Percentiles rank a stretch among this genome's conserved stretches.
Evolutionary conservation across 768 basidiomycete species (phyloP).

Genomic region (Boletellus ananiceps): DNA sequence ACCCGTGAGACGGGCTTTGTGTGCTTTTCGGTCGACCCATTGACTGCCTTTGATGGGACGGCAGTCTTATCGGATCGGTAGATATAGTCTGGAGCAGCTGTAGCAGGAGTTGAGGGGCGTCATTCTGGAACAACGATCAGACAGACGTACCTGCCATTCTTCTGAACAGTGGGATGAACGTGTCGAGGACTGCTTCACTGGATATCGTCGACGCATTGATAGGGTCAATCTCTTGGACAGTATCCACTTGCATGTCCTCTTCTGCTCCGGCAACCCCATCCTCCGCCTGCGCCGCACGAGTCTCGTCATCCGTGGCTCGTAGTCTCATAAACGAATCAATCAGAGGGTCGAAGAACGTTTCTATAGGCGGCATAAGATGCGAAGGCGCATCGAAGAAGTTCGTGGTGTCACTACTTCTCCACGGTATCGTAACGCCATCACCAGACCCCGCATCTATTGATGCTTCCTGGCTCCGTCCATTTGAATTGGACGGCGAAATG

Average conservation of each 20-base stretch:
- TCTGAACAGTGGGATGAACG: constrained; percentile 63
- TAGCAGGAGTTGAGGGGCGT: neutral
- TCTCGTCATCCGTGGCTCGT: constrained; percentile 23
- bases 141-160: constrained; percentile 38
- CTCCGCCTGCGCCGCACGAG: constrained; percentile 11
- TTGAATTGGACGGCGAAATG: constrained; percentile 24
- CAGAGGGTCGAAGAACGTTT: constrained; percentile 63
- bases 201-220: constrained; percentile 34
- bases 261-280: constrained; percentile 33
- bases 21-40: constrained; percentile 13
- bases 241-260: constrained; percentile 42
- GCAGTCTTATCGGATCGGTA: constrained; percentile 12
- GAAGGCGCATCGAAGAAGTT: constrained; percentile 63
- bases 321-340: constrained; percentile 44
- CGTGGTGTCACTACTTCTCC: constrained; percentile 40
- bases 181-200: constrained; percentile 50
- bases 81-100: constrained; percentile 25
- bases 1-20: constrained; percentile 9
- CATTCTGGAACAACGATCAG: neutral
- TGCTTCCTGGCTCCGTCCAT: constrained; percentile 15
- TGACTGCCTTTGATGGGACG: constrained; percentile 11
- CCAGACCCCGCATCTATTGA: constrained; percentile 11
- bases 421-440: constrained; percentile 22
- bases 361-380: constrained; percentile 72
- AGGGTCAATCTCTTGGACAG: constrained; percentile 13